A percentile compares a stretch with the other conserved stretches of the same genome.
Conservation (phyloP, 352 stramenopile species). For the Hyaloperonospora arabidopsidis region DNA sequence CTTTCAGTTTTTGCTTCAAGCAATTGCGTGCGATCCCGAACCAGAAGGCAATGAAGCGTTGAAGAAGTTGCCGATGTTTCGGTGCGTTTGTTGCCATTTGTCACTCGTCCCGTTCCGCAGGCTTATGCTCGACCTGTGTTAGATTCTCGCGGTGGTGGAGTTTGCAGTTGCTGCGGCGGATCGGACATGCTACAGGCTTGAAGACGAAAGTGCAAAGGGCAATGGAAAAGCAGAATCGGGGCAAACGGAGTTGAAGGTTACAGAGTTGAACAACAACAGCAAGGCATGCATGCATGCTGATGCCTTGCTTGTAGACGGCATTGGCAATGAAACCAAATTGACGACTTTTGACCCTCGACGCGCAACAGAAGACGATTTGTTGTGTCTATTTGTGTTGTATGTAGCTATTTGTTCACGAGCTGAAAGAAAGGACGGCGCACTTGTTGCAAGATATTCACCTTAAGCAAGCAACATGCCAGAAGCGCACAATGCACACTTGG, state of each 20-base stretch:
- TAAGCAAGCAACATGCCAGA: too few species aligned
- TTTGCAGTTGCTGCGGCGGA: slow-evolving; percentile 68
- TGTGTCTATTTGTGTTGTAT: slow-evolving; percentile 12
- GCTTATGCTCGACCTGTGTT: neutral
- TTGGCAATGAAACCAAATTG: slow-evolving; percentile 18
- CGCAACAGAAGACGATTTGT: slow-evolving; percentile 14
- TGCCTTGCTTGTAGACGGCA: slow-evolving; percentile 15
- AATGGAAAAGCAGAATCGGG: slow-evolving; percentile 26
- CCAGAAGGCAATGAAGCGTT: slow-evolving; percentile 37
- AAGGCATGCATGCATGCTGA: neutral
- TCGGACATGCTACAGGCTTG: slow-evolving; percentile 68
- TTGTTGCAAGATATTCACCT: too few species aligned
- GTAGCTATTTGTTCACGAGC: neutral
- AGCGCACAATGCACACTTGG: too few species aligned
- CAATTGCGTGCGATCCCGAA: slow-evolving; percentile 70
- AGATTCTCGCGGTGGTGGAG: slow-evolving; percentile 81
- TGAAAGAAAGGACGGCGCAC: too few species aligned
- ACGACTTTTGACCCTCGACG: slow-evolving; percentile 4
- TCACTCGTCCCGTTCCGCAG: neutral
- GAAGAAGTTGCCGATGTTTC: slow-evolving; percentile 66
- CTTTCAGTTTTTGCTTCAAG: slow-evolving; percentile 69
- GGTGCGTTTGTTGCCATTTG: slow-evolving; percentile 25
- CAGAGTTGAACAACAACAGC: neutral
- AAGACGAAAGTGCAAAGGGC: slow-evolving; percentile 61
- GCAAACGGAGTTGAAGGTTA: slow-evolving; percentile 17